Percentiles rank a stretch among this genome's conserved stretches.
These are phyloP conservation scores for Casaregolazyma suthepensis DNA, from an alignment of 1,139 yeast species.

Conservation along the genomic window DNA sequence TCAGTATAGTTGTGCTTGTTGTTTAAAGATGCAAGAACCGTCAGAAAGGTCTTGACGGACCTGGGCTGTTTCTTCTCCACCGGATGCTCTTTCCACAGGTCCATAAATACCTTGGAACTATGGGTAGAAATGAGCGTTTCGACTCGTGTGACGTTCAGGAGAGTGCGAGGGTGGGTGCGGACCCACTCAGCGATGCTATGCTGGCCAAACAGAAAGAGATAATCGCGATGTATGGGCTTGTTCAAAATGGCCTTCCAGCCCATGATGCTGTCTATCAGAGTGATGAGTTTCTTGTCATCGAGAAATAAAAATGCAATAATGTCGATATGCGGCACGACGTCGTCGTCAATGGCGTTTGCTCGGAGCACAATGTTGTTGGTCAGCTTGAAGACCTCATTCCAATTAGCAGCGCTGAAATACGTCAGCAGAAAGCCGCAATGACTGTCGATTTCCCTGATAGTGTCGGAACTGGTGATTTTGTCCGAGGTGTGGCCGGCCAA, in stretches of 20 bases:
- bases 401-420: constrained; percentile 52
- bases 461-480: constrained; percentile 4
- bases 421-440: constrained; percentile 43
- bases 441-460: constrained; percentile 40
- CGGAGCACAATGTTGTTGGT: constrained; percentile 1
- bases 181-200: constrained; percentile 50
- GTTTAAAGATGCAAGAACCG: constrained; percentile 2
- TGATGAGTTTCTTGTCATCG: constrained; percentile 36
- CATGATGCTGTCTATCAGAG: constrained; percentile 39
- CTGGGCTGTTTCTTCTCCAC: background rate
- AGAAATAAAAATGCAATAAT: constrained; percentile 46
- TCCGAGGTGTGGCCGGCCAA: background rate
- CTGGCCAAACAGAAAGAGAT: constrained; percentile 46
- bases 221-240: constrained; percentile 50
- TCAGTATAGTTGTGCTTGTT: background rate
- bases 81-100: constrained; percentile 1
- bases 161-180: constrained; percentile 51
- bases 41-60: background rate
- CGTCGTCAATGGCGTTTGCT: constrained; percentile 15
- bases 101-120: background rate
- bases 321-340: constrained; percentile 47
- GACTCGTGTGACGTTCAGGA: constrained; percentile 28
- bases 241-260: constrained; percentile 39
- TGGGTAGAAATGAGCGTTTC: constrained; percentile 15
- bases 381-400: constrained; percentile 33